Base-by-base conservation (phyloP, 2,329 filamentous ascomycete genomes). In the Trichoderma guizhouense region DNA sequence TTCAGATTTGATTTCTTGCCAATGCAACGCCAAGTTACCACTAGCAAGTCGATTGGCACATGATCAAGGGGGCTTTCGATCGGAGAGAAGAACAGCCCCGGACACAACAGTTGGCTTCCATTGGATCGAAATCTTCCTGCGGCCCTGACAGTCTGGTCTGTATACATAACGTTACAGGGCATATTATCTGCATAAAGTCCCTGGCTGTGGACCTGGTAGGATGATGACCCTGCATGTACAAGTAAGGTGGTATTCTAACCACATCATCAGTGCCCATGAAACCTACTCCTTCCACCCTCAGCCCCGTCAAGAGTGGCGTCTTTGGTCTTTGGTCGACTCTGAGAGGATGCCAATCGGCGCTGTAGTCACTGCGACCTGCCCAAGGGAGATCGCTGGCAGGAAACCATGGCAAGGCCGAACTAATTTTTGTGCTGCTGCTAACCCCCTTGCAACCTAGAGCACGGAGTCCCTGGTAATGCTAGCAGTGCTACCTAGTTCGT, bases 111-210 rank as follows among this genome's bases (percentile, higher is more conserved):
- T 7, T 7, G 21, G 43, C 15, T n/a, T 65, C 39, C 68, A 51
- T 69, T 51, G 66, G 36, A 43, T 26, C 36, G 43, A 26, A 51
- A 34, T 64, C 34, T 6, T 47, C 24, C 36, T 51, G 24, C n/a
- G 47, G 58, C 55, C 55, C 55, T 24, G 55, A 34, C 26, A 11
- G n/a, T 34, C 24, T 34, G 15, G 26, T 18, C 28, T 21, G 66
- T 47, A 60, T 32, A 61, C 26, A 61, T 57, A 36, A 57, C 51
- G 32, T 67, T 69, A 60, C 36, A 47, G 66, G 66, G 47, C 63
- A 61, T 32, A n/a, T 67, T 58, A 18, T 43, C 64, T 67, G 64
- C 51, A 67, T 58, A 67, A 32, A 58, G 21, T 18, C 14, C 64
- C 64, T 32, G 18, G 53, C 30, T 24, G 18, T n/a, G 43, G 18